Evolutionary conservation across 805 yeast species (phyloP).

Genomic region (Grigorovia humatica): DNA sequence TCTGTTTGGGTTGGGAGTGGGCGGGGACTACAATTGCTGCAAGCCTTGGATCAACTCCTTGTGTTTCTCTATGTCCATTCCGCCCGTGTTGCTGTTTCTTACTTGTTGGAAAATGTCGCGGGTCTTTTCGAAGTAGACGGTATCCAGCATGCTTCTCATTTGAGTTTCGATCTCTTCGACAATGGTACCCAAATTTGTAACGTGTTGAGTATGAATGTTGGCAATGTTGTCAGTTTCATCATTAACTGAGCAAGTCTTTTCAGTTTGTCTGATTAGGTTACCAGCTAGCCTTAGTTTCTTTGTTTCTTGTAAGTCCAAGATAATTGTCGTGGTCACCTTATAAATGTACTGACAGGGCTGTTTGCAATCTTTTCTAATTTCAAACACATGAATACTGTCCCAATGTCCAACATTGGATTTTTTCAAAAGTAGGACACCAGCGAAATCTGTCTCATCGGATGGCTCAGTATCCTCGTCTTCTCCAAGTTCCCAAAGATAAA

Average conservation of each 20-base stretch:
- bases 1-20: background rate
- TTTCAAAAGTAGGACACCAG: slow-evolving; percentile 83
- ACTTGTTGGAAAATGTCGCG: slow-evolving; percentile 74
- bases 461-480: slow-evolving; percentile 24
- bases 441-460: slow-evolving; percentile 38
- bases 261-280: slow-evolving; percentile 74
- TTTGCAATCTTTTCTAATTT: slow-evolving; percentile 39
- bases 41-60: slow-evolving; percentile 30
- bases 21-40: slow-evolving; percentile 10
- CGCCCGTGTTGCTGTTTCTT: slow-evolving; percentile 27
- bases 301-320: slow-evolving; percentile 48
- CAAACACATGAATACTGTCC: slow-evolving; percentile 93
- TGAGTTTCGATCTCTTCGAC: slow-evolving; percentile 84
- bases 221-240: slow-evolving; percentile 15
- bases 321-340: slow-evolving; percentile 78
- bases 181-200: slow-evolving; percentile 74
- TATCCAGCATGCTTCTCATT: slow-evolving; percentile 78
- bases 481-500: slow-evolving; percentile 85
- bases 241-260: slow-evolving; percentile 34
- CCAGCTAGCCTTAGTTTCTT: slow-evolving; percentile 55
- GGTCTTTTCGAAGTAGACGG: slow-evolving; percentile 91
- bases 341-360: slow-evolving; percentile 35
- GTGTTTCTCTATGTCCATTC: slow-evolving; percentile 19
- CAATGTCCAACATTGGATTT: slow-evolving; percentile 53
- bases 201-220: slow-evolving; percentile 48